Base-by-base conservation (phyloP, 2,329 filamentous ascomycete species). In the Cladosporium phlei region DNA sequence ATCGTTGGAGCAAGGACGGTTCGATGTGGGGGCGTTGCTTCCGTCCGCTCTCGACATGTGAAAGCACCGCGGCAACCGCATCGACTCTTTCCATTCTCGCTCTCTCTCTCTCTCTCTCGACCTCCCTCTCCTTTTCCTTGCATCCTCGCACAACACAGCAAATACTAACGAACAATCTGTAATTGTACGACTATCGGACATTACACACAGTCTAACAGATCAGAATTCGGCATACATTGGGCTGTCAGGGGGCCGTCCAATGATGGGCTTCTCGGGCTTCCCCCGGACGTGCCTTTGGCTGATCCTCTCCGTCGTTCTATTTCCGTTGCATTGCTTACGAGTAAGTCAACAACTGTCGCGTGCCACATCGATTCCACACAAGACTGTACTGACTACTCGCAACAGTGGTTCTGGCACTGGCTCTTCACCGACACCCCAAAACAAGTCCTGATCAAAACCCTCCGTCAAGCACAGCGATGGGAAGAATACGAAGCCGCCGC, bases 401-500 rank as follows among this genome's bases (percentile, higher is more conserved):
- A 0, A 24, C 16, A 53, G 51, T 25, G 34, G 35, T 28, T 52
- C 3, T 49, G 38, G 33, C 24, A 39, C 12, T 48, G 46, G 38
- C 17, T 52, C 14, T 46, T 17, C 11, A 32, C 16, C 10, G 45
- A 52, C 8, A 40, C 42, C 11, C 17, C 38, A 2, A 48, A 49
- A 19, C 37, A 53, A 22, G 27, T 53, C 14, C 47, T 56, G n/a
- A 40, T 51, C 21, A 48, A 55, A 20, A 54, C 43, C 1, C 53
- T 57, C 14, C 21, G 49, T 5, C 7, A 40, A 16, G 51, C 54
- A 5, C 45, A 28, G 14, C 21, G 37, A 6, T 95, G 85, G 61
- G 86, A 93, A 60, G 85, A 93, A 62, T 96, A 89, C 88, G 84
- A 91, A 62, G 82, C 83, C 54, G 82, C 85, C n/a, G 88, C 89